A percentile compares a stretch with the other conserved stretches of the same genome.
Evolutionary conservation across 116 monocot species (phyloP).

Genomic region (Papilionanthe hybrid): DNA sequence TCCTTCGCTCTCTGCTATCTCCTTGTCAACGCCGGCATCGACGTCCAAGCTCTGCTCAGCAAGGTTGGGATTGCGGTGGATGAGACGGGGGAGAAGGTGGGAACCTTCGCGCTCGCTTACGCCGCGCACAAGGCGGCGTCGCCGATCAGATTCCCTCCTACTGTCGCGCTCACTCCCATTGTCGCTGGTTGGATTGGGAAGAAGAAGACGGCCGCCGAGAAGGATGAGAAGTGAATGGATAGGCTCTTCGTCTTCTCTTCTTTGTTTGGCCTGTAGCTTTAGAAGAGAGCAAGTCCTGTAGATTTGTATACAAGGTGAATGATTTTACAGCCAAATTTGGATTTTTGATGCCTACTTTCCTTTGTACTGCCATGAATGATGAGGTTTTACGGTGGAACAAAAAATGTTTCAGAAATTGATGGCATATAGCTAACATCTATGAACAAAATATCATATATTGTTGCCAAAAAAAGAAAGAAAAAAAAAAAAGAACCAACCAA

Average conservation of each 20-base stretch:
- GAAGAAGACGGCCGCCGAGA: conserved; percentile 17
- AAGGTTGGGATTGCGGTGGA: conserved; percentile 72
- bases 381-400: too few relatives aligned
- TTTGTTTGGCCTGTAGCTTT: not conserved
- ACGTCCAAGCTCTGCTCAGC: conserved; percentile 68
- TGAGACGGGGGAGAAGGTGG: conserved; percentile 81
- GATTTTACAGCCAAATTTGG: not conserved
- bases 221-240: conserved; percentile 28
- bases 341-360: not conserved
- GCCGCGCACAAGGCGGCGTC: conserved; percentile 96
- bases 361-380: not conserved
- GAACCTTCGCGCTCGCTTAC: conserved; percentile 85
- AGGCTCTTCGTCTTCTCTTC: not conserved
- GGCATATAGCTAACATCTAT: too few relatives aligned
- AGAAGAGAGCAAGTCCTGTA: not conserved
- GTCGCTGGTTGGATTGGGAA: conserved; percentile 96
- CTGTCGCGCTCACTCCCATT: conserved; percentile 85
- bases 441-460: too few relatives aligned
- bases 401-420: too few relatives aligned
- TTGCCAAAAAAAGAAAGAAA: too few relatives aligned
- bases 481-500: too few relatives aligned
- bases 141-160: conserved; percentile 94
- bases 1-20: conserved; percentile 85
- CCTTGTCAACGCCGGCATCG: conserved; percentile 74
- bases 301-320: not conserved